These are phyloP conservation scores for Aspergillus pseudoglaucus DNA, from an alignment of 2,329 filamentous ascomycete genomes.

Conservation along the genomic window DNA sequence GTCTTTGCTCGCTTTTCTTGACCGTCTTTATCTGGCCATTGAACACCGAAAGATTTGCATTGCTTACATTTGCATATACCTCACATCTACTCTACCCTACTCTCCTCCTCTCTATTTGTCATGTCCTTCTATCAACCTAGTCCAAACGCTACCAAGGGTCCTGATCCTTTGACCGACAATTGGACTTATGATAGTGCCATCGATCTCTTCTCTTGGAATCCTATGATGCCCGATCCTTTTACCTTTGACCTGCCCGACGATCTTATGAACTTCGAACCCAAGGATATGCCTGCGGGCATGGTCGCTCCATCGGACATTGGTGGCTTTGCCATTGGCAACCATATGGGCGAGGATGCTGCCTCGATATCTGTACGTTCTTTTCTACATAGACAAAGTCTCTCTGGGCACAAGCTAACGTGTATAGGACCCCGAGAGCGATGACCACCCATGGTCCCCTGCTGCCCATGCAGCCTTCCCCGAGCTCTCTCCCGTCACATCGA, in stretches of 20 bases:
- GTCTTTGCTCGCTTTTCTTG: neutral
- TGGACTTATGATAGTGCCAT: constrained; percentile 31
- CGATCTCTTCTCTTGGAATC: constrained; percentile 28
- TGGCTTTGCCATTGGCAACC: constrained; percentile 25
- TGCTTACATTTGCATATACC: neutral
- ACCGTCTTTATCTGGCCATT: neutral
- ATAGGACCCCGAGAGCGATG: constrained; percentile 30
- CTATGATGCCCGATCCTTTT: constrained; percentile 24
- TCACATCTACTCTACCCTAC: neutral
- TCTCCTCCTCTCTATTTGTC: neutral
- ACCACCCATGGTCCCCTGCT: constrained; percentile 24
- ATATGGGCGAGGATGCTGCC: constrained; percentile 21
- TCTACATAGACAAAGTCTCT: neutral
- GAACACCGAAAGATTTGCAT: neutral
- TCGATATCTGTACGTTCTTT: constrained; percentile 7
- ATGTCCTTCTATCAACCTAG: too few species aligned
- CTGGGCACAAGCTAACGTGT: neutral
- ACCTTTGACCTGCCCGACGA: constrained; percentile 25
- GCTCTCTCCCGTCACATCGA: constrained; percentile 6
- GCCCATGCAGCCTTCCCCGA: constrained; percentile 15
- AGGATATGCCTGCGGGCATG: constrained; percentile 25
- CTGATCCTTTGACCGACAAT: constrained; percentile 30
- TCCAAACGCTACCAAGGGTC: constrained; percentile 10
- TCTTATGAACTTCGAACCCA: constrained; percentile 21
- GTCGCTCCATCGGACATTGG: constrained; percentile 24